Evolutionary conservation across 768 basidiomycete species (phyloP), one percentile per base, ranked within the genome.

Genomic region (Pholiota microspora): DNA sequence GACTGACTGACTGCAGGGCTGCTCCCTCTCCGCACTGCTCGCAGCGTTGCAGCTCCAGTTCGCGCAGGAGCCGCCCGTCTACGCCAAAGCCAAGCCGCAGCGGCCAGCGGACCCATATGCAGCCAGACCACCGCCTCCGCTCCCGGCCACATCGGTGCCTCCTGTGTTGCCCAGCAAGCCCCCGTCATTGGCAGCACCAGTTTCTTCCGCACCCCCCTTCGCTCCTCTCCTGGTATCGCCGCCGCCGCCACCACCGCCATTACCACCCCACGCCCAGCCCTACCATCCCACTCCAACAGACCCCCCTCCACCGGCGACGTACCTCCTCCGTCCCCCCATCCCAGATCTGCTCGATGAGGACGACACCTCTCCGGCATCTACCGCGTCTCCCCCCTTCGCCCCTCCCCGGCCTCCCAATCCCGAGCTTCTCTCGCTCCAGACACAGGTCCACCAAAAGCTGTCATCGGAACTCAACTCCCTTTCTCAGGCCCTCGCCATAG

Each of bases 351-450:
- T 92, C 56, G 89, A 89, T 68, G 80, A 82, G 53, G 88, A 90
- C 60, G 64, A 72, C 60, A 58, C 60, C 56, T 38, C 60, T 36
- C 34, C 61, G 35, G 45, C 52, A 38, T 50, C 59, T 31, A 34
- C 52, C 54, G 34, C 28, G 32, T 32, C 59, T 52, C 53, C 36
- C 15, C 58, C 64, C 55, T 59, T 65, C 21, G 62, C 62, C 24
- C 79, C 82, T 46, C 92, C 92, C 55, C 86, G 91, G 24, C 93
- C 92, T 16, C 90, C 89, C 4, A 94, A 96, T 71, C 94, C 93
- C 48, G 92, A 96, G 66, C 78, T 97, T 12, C 77, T 97, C 55
- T 82, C 79, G 16, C 77, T 98, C 18, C 92, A 96, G 57, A 75
- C 80, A 10, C 81, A 82, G 62, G 82, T 97, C 36, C 86, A 92